Base-by-base conservation (phyloP, 768 basidiomycete species). In the Gloeopeniophorella convolvens region DNA sequence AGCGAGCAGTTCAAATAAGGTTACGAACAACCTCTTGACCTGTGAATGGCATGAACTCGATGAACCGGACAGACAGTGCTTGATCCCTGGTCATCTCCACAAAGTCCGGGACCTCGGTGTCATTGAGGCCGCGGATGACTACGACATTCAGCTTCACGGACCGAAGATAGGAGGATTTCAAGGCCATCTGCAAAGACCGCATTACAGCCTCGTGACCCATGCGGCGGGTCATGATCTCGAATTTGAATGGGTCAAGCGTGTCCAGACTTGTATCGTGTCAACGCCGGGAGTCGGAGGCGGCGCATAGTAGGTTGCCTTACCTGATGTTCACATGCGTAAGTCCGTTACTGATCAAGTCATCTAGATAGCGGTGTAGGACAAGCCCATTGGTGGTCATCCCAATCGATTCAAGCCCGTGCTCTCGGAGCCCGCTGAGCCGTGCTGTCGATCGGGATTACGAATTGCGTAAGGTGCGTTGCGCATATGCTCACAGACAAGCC, bases 1-100 rank as follows among this genome's bases (percentile, higher is more conserved):
- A 28, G 42, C 41, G 21, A 50, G 33, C n/a, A 36, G 42, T 48
- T n/a, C n/a, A 32, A 33, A 30, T 48, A 33, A 11, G 34, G 21
- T 28, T 30, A 49, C 34, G 26, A 36, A 16, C 20, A 35, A 13
- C 32, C 9, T 20, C 32, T 66, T 55, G 56, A 86, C 85, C 91
- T 58, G 82, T 85, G 64, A 95, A 95, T 10, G 91, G 89, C 92
- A 95, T 94, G 62, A 88, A 94, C 65, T 93, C 90, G 50, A 93
- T 94, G 65, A 94, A 91, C 31, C 92, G 79, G 33, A 92, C 79
- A 32, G 79, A 86, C 21, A 91, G 66, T 2, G 69, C 65, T 37
- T 71, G 71, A 37, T 84, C 68, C 58, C 75, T 79, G 4, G 86
- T 88, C 67, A 93, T 69, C 59, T 83, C 78, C 33, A 90, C 79